A percentile compares a stretch with the other conserved stretches of the same genome.
phyloP scores from a whole-genome alignment of 306 rosid species.

The Cucumis melo region DNA sequence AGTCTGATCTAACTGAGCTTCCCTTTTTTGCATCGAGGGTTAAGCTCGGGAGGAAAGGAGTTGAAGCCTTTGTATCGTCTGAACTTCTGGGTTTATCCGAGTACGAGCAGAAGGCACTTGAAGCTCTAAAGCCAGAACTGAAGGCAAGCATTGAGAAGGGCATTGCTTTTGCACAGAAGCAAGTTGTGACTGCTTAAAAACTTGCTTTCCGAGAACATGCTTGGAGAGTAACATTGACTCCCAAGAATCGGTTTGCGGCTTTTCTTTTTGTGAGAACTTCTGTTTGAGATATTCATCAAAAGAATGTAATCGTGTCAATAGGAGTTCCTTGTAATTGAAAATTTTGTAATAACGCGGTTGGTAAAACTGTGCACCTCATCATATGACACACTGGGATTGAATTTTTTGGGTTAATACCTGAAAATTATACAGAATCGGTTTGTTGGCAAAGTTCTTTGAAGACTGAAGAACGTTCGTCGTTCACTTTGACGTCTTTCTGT shows the following conservation, averaged over 20 bases:
- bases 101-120: conserved; percentile 84
- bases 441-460: not conserved
- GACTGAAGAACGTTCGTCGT: no score
- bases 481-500: not conserved
- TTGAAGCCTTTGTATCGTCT: conserved; percentile 67
- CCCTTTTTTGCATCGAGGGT: conserved; percentile 92
- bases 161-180: conserved; percentile 64
- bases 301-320: conserved; percentile 14
- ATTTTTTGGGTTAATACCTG: not conserved
- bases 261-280: not conserved
- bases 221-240: not conserved
- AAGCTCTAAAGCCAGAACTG: conserved; percentile 84
- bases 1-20: conserved; percentile 79
- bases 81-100: conserved; percentile 85
- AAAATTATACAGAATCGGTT: not conserved
- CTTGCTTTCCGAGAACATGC: not conserved
- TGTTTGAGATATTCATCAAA: conserved; percentile 4
- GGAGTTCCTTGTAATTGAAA: conserved; percentile 1
- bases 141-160: conserved; percentile 97
- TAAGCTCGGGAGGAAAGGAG: conserved; percentile 81
- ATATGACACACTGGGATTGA: not conserved
- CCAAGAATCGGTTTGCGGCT: not conserved
- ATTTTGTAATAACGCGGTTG: conserved; percentile 37
- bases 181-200: conserved; percentile 38
- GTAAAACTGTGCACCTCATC: not conserved